These are phyloP conservation scores for Russula compacta DNA, from an alignment of 768 basidiomycete genomes.

Conservation along the genomic window DNA sequence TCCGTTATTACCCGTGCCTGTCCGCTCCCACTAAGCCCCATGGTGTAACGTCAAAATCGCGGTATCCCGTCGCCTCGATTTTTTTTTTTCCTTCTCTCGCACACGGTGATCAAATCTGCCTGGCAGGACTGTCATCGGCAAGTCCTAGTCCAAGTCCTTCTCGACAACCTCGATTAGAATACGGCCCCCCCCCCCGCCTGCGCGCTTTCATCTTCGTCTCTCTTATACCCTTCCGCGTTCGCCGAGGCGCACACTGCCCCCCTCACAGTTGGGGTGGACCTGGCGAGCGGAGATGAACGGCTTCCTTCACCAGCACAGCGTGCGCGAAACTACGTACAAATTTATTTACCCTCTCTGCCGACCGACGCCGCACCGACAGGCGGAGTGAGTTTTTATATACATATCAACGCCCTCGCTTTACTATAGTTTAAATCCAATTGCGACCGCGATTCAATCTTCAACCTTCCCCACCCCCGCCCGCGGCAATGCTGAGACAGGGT, in stretches of 20 bases:
- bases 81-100: neutral
- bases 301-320: neutral
- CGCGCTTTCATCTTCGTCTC: neutral
- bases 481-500: neutral
- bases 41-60: neutral
- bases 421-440: conserved; percentile 8
- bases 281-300: conserved; percentile 1
- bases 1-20: conserved; percentile 7
- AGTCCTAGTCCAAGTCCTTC: neutral
- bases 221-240: neutral
- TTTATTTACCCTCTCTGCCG: neutral
- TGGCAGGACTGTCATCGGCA: neutral
- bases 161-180: neutral
- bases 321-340: neutral
- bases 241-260: neutral
- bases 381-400: neutral
- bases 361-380: conserved; percentile 4
- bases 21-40: conserved; percentile 7
- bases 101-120: neutral
- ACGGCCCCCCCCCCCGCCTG: too few species aligned
- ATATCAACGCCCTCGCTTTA: neutral
- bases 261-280: neutral
- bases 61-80: too few species aligned
- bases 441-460: too few species aligned
- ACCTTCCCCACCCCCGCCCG: neutral